Evolutionary conservation across 768 basidiomycete species (phyloP).

Genomic region (Leccinum pellstonianum): DNA sequence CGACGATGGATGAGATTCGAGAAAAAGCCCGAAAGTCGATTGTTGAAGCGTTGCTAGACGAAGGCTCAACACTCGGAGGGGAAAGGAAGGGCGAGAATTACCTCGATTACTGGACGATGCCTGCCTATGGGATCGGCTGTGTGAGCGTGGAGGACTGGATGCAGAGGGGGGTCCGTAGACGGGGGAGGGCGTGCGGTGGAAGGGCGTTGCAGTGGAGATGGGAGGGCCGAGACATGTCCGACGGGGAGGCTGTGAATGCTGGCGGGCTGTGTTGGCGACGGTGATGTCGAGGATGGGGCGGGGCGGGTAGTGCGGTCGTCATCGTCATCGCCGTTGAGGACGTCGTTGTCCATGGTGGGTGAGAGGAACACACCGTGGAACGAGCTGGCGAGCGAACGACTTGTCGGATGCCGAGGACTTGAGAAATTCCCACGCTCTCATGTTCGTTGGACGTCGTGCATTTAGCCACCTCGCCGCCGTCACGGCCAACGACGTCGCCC

Average conservation of each 20-base stretch:
- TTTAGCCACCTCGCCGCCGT: constrained; percentile 46
- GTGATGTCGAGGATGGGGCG: neutral
- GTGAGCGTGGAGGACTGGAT: neutral
- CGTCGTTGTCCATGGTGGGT: neutral
- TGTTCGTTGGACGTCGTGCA: constrained; percentile 7
- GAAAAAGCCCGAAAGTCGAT: constrained; percentile 84
- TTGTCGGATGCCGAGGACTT: neutral
- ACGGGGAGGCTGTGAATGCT: constrained; percentile 63
- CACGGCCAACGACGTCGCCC: constrained; percentile 55
- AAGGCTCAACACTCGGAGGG: constrained; percentile 7
- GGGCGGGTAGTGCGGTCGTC: neutral
- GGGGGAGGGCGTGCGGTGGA: constrained; percentile 34
- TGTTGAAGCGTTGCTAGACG: constrained; percentile 56
- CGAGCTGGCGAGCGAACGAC: neutral
- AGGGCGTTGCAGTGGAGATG: constrained; percentile 32
- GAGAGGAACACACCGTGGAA: neutral
- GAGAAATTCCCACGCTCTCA: neutral
- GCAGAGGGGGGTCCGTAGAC: neutral
- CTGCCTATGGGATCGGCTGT: constrained; percentile 33
- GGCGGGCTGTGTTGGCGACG: constrained; percentile 22
- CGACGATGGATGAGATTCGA: constrained; percentile 74
- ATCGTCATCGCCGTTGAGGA: neutral
- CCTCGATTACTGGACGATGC: constrained; percentile 59
- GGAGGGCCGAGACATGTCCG: constrained; percentile 47
- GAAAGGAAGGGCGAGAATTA: constrained; percentile 28